Evolutionary conservation across 352 stramenopile species (phyloP).

Genomic region (Pythium inflatum): DNA sequence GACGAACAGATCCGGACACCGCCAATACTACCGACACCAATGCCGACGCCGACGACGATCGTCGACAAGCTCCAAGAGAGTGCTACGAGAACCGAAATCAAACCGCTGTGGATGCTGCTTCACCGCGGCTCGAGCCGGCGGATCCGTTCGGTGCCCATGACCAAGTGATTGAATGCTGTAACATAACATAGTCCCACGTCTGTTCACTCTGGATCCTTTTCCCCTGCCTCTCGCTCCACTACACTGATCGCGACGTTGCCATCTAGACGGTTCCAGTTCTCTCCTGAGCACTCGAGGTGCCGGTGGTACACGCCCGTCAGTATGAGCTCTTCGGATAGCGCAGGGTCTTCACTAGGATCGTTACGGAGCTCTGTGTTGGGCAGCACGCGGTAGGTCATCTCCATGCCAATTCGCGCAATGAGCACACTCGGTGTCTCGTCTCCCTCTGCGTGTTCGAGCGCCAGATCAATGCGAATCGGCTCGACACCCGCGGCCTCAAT

Average conservation of each 20-base stretch:
- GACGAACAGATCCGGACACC: too few relatives aligned
- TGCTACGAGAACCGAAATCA: conserved; percentile 11
- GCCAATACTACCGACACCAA: too few relatives aligned
- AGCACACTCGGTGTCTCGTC: not conserved
- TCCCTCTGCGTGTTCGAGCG: not conserved
- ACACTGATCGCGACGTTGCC: conserved; percentile 18
- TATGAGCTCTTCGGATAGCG: not conserved
- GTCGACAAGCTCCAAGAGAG: not conserved
- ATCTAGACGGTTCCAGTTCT: conserved; percentile 30
- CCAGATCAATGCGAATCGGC: conserved; percentile 47
- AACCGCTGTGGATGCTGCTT: conserved; percentile 31
- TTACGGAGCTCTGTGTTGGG: not conserved
- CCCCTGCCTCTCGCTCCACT: not conserved
- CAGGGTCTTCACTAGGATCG: not conserved
- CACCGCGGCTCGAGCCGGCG: conserved; percentile 21
- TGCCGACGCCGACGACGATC: not conserved
- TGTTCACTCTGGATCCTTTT: too few relatives aligned
- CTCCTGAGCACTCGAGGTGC: conserved; percentile 1
- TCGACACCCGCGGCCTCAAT: conserved; percentile 40
- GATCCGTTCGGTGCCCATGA: conserved; percentile 25
- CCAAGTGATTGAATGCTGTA: too few relatives aligned
- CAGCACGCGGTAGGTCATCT: conserved; percentile 31
- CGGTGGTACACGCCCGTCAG: conserved; percentile 19
- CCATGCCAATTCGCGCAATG: conserved; percentile 22
- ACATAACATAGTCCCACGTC: too few relatives aligned